Evolutionary conservation across 176 grass and related monocot species (phyloP).

Genomic region (Raddia distichophylla): DNA sequence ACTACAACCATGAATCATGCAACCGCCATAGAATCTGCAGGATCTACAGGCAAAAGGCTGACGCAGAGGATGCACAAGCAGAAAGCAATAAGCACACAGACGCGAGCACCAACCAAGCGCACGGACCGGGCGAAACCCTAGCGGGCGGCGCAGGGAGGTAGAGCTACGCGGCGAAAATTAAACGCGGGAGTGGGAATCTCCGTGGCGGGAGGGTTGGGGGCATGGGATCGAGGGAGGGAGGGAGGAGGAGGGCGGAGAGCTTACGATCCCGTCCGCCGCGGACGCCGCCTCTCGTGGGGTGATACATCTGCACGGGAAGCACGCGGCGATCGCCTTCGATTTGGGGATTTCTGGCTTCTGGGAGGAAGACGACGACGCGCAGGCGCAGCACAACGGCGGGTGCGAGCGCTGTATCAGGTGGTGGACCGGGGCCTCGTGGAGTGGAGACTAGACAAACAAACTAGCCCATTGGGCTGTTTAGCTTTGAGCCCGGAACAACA

Average conservation of each 20-base stretch:
- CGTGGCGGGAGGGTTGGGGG: neutral
- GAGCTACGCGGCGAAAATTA: neutral
- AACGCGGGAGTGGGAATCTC: neutral
- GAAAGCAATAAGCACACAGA: neutral
- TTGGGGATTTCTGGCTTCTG: neutral
- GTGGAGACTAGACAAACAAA: no score
- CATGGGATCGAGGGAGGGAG: neutral
- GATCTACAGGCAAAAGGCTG: neutral
- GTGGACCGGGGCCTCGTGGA: no score
- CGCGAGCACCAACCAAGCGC: neutral
- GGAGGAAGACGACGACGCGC: neutral
- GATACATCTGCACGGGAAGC: constrained; percentile 56
- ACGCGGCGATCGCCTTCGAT: neutral
- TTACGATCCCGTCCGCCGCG: constrained; percentile 96
- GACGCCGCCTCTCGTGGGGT: constrained; percentile 95
- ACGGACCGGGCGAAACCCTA: constrained; percentile 17
- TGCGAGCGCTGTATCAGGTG: neutral
- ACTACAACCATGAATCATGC: neutral
- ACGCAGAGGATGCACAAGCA: neutral
- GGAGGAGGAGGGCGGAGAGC: neutral
- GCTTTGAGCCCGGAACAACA: no score
- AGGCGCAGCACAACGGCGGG: neutral
- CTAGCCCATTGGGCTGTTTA: no score
- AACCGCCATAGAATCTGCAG: neutral
- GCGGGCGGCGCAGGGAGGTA: neutral